Conservation (phyloP, 202 grass and related monocot genomes). For the Brachypodium distachyon region DNA sequence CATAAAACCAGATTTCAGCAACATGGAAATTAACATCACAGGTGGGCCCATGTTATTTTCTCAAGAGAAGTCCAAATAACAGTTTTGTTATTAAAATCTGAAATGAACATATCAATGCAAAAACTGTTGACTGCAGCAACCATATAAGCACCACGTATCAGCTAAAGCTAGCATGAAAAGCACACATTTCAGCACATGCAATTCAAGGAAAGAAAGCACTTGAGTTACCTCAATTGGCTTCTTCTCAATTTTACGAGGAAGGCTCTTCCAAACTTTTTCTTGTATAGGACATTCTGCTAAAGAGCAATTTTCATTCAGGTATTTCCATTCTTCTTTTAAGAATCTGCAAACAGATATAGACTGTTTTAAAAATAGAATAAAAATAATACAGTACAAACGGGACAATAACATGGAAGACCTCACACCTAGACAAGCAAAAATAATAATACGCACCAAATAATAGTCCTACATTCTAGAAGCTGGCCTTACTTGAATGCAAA, state of each 20-base stretch:
- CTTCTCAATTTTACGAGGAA: slow-evolving; percentile 66
- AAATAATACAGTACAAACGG: slow-evolving; percentile 8
- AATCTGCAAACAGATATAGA: slow-evolving; percentile 43
- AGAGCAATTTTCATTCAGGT: slow-evolving; percentile 42
- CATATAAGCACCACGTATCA: not conserved
- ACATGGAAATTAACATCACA: not conserved
- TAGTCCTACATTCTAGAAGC: not conserved
- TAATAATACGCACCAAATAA: slow-evolving; percentile 5
- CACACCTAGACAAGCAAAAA: not conserved
- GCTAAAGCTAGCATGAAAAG: not conserved
- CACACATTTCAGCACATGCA: not conserved
- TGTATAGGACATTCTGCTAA: slow-evolving; percentile 38
- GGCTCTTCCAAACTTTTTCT: slow-evolving; percentile 55
- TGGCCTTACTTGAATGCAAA: not conserved
- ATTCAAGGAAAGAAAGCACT: not conserved
- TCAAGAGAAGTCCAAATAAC: not conserved
- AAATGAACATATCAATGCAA: not conserved
- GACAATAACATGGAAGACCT: not conserved
- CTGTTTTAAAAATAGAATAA: not conserved
- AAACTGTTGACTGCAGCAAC: not conserved
- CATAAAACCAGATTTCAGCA: not conserved
- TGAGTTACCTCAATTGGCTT: slow-evolving; percentile 44
- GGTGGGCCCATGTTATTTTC: not conserved
- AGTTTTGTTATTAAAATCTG: not conserved
- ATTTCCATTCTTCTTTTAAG: slow-evolving; percentile 87